These are phyloP conservation scores for Labyrinthula sp. DNA, from an alignment of 352 stramenopile species.

Conservation along the genomic window DNA sequence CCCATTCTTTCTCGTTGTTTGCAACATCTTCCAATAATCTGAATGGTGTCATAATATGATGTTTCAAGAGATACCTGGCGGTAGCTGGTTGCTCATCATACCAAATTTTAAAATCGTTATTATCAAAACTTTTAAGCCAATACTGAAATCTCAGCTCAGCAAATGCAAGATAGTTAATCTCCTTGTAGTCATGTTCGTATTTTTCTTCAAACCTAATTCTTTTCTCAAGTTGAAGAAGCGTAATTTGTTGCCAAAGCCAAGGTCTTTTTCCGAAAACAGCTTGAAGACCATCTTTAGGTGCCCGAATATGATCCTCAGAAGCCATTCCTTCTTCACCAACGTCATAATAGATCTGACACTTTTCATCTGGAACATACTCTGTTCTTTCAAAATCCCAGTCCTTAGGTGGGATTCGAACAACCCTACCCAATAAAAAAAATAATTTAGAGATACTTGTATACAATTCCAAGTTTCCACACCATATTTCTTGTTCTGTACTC, in stretches of 20 bases:
- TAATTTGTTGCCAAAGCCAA: slow-evolving; percentile 33
- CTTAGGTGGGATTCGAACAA: no score
- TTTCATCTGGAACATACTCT: no score
- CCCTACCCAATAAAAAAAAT: no score
- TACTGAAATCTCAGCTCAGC: slow-evolving; percentile 31
- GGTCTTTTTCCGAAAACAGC: slow-evolving; percentile 33
- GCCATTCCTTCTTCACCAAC: slow-evolving; percentile 30
- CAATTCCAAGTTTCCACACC: no score
- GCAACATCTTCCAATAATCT: slow-evolving; percentile 28
- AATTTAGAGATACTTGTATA: no score
- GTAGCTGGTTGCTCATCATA: slow-evolving; percentile 30
- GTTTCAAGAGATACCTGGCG: slow-evolving; percentile 29
- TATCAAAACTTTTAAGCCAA: slow-evolving; percentile 33
- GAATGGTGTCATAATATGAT: slow-evolving; percentile 31
- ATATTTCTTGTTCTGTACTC: no score
- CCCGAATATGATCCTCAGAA: slow-evolving; percentile 27
- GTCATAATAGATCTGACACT: slow-evolving; percentile 34
- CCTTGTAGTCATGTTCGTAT: slow-evolving; percentile 30
- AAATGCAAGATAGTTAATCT: slow-evolving; percentile 28
- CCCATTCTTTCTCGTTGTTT: slow-evolving; percentile 30
- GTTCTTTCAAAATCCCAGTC: no score
- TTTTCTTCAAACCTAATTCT: slow-evolving; percentile 15
- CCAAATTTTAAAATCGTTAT: slow-evolving; percentile 30
- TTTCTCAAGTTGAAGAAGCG: slow-evolving; percentile 20
- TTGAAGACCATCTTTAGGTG: slow-evolving; percentile 29